Conservation (phyloP, 2,329 filamentous ascomycete genomes). For the Alternaria conjuncta region DNA sequence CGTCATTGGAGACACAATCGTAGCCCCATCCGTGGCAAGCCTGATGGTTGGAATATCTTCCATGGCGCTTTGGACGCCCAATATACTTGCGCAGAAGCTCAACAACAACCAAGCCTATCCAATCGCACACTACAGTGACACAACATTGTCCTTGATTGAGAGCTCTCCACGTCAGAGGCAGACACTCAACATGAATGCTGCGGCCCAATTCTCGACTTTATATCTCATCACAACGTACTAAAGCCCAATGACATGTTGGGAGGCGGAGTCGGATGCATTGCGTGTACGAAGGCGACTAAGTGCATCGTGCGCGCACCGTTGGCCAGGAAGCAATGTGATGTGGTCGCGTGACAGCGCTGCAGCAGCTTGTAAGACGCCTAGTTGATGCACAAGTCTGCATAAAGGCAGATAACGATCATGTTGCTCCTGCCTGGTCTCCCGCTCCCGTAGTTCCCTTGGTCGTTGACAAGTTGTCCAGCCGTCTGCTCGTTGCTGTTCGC, state of each 20-base stretch:
- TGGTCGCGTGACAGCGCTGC: constrained; percentile 44
- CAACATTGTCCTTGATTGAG: neutral
- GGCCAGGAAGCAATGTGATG: constrained; percentile 18
- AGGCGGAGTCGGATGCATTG: constrained; percentile 44
- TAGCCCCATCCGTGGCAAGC: neutral
- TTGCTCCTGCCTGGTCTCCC: neutral
- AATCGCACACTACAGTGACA: neutral
- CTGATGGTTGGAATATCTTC: neutral
- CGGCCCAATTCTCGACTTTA: neutral
- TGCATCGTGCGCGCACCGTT: constrained; percentile 40
- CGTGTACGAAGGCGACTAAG: constrained; percentile 38
- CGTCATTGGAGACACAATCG: neutral
- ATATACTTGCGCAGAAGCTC: neutral
- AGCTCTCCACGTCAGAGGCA: neutral
- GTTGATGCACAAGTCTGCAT: constrained; percentile 9
- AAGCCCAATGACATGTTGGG: constrained; percentile 35
- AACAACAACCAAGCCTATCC: neutral
- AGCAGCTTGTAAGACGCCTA: constrained; percentile 28
- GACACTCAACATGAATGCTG: neutral
- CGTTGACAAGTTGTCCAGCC: neutral
- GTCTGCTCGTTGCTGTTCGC: constrained; percentile 2
- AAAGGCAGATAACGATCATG: constrained; percentile 5
- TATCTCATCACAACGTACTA: neutral
- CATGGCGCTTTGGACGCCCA: neutral
- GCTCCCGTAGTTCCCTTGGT: neutral